Conservation (phyloP, 306 rosid genomes). For the Adenanthera pavonina region DNA sequence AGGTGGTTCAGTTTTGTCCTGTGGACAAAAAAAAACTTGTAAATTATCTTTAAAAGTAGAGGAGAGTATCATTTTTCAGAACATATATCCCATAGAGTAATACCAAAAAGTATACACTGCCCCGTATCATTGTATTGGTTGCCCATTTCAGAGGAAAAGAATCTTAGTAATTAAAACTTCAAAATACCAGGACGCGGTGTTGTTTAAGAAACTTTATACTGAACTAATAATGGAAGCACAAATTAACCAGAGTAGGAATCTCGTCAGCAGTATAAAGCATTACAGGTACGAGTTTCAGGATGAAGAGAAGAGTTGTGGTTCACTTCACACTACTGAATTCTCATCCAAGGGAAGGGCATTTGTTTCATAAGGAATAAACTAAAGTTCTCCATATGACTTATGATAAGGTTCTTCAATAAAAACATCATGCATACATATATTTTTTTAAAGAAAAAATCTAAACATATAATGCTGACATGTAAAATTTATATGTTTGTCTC, state of each 20-base stretch:
- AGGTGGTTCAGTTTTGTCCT: constrained; percentile 66
- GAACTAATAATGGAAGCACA: neutral
- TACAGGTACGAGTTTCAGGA: constrained; percentile 2
- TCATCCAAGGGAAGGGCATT: neutral
- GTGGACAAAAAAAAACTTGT: constrained; percentile 4
- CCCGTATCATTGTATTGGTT: neutral
- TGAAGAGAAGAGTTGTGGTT: neutral
- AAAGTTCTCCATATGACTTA: neutral
- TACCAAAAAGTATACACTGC: neutral
- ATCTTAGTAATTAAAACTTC: neutral
- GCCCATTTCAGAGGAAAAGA: neutral
- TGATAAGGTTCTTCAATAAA: neutral
- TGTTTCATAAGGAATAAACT: neutral
- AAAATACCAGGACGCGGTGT: neutral
- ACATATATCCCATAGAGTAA: neutral
- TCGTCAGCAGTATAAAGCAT: neutral
- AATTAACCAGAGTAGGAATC: constrained; percentile 4
- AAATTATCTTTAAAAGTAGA: neutral
- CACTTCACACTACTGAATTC: neutral
- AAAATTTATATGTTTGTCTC: neutral
- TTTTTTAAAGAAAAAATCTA: neutral
- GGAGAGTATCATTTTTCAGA: neutral
- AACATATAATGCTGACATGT: neutral
- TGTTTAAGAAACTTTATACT: neutral
- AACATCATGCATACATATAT: too few relatives aligned